These are phyloP conservation scores for Neofusicoccum sp. DNA, from an alignment of 2,329 filamentous ascomycete genomes.

Conservation along the genomic window DNA sequence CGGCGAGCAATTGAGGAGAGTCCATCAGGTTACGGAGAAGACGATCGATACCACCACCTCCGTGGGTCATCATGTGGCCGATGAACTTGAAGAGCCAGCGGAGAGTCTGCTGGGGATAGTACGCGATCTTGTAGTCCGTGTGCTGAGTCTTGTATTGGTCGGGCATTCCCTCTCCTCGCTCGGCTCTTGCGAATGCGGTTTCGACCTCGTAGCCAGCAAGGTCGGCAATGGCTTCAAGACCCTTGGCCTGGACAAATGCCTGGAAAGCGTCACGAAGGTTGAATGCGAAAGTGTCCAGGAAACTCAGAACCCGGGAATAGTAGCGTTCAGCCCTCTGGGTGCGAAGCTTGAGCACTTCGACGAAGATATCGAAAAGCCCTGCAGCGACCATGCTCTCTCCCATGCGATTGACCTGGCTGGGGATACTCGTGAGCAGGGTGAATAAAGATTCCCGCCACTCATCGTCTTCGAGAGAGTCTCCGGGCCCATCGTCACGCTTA, in stretches of 20 bases:
- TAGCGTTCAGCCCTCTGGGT: constrained; percentile 79
- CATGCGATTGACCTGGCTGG: constrained; percentile 65
- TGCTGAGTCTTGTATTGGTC: constrained; percentile 71
- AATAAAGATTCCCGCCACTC: constrained; percentile 91
- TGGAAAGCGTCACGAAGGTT: constrained; percentile 81
- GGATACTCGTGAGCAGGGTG: constrained; percentile 78
- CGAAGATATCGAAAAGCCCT: constrained; percentile 83
- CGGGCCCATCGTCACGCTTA: constrained; percentile 43
- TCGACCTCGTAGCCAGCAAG: constrained; percentile 77
- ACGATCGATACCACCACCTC: constrained; percentile 81
- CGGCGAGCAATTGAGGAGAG: constrained; percentile 77
- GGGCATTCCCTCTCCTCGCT: constrained; percentile 69
- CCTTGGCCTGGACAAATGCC: constrained; percentile 75
- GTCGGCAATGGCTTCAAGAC: constrained; percentile 86
- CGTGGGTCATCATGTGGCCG: constrained; percentile 87
- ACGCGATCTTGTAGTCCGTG: constrained; percentile 91
- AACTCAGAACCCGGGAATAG: constrained; percentile 78
- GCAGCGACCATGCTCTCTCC: constrained; percentile 83
- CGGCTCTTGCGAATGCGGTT: constrained; percentile 64
- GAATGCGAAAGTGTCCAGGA: constrained; percentile 86
- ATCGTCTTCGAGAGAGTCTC: constrained; percentile 54
- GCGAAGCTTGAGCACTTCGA: constrained; percentile 81
- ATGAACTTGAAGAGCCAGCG: constrained; percentile 95
- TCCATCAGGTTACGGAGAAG: constrained; percentile 91
- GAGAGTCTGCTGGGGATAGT: constrained; percentile 87